phyloP scores from a whole-genome alignment of 2,329 filamentous ascomycete genomes.

The Drechslerella stenobrocha region DNA sequence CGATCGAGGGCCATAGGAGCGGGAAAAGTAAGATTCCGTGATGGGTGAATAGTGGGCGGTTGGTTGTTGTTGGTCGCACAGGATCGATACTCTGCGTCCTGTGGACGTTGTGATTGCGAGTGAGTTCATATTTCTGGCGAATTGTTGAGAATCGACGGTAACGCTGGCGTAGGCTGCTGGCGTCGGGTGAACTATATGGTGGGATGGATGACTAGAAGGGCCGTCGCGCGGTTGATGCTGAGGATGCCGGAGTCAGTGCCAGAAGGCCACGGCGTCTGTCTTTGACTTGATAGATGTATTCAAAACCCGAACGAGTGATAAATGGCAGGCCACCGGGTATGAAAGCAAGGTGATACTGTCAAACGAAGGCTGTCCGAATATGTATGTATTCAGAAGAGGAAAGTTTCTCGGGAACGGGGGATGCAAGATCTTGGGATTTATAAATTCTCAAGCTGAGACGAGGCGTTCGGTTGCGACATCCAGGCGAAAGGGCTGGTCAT shows the following conservation, averaged over 20 bases:
- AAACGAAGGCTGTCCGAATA: conserved; percentile 17
- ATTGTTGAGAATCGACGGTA: conserved; percentile 8
- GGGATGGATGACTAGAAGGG: background rate
- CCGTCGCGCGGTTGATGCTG: no score
- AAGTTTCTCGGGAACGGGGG: conserved; percentile 15
- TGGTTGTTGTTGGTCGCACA: conserved; percentile 48
- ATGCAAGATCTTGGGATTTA: conserved; percentile 45
- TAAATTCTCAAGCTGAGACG: conserved; percentile 34
- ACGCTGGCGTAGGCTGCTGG: conserved; percentile 7
- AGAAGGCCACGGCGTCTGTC: no score
- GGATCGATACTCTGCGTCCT: conserved; percentile 52
- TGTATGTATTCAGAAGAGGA: conserved; percentile 15
- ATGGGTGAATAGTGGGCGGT: conserved; percentile 17
- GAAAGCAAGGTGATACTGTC: conserved; percentile 10
- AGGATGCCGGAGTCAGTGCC: conserved; percentile 6
- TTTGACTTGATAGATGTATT: conserved; percentile 1
- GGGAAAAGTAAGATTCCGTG: conserved; percentile 48
- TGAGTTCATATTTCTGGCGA: conserved; percentile 50
- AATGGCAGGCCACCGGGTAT: conserved; percentile 4
- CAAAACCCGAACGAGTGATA: conserved; percentile 26
- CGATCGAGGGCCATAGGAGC: conserved; percentile 50
- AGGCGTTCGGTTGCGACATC: conserved; percentile 48
- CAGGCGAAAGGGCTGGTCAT: conserved; percentile 46
- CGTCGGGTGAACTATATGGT: background rate
- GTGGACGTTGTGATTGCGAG: conserved; percentile 52